Conservation (phyloP, 1,139 yeast species). For the Arxiozyma slooffiae region DNA sequence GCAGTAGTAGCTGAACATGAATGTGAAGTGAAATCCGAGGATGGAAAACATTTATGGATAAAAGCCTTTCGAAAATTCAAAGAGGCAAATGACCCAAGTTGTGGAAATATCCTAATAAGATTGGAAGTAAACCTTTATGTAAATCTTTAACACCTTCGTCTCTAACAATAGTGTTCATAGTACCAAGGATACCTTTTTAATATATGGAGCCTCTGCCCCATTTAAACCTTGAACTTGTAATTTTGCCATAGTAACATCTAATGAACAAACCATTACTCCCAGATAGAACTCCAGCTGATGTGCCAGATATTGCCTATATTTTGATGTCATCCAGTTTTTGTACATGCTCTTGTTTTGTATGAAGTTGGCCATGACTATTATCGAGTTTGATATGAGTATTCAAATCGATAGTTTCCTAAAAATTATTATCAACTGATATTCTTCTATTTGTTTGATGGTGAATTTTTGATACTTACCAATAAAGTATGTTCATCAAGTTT, state of each 20-base stretch:
- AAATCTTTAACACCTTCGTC: conserved; percentile 81
- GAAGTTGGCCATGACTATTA: not conserved
- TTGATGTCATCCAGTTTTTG: conserved; percentile 29
- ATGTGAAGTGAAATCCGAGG: conserved; percentile 49
- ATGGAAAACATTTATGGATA: conserved; percentile 35
- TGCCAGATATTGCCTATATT: conserved; percentile 67
- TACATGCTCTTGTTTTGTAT: not conserved
- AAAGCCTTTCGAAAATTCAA: conserved; percentile 61
- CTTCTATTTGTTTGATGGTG: not conserved
- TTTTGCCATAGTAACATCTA: conserved; percentile 89
- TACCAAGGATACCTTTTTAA: conserved; percentile 50
- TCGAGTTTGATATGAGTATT: not conserved
- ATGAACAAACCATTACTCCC: conserved; percentile 88
- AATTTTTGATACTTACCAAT: not conserved
- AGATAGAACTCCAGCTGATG: conserved; percentile 81
- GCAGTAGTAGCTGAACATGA: conserved; percentile 80
- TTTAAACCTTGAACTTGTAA: conserved; percentile 79
- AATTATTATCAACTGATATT: not conserved
- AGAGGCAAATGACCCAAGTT: conserved; percentile 93
- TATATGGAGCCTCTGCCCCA: conserved; percentile 26
- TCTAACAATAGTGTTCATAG: conserved; percentile 50
- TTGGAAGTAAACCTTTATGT: conserved; percentile 85
- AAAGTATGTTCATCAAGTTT: not conserved
- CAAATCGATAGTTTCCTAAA: not conserved
- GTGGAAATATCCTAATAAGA: conserved; percentile 89